These are phyloP conservation scores for Endocalyx cinctus DNA, from an alignment of 2,329 filamentous ascomycete genomes.

Conservation along the genomic window DNA sequence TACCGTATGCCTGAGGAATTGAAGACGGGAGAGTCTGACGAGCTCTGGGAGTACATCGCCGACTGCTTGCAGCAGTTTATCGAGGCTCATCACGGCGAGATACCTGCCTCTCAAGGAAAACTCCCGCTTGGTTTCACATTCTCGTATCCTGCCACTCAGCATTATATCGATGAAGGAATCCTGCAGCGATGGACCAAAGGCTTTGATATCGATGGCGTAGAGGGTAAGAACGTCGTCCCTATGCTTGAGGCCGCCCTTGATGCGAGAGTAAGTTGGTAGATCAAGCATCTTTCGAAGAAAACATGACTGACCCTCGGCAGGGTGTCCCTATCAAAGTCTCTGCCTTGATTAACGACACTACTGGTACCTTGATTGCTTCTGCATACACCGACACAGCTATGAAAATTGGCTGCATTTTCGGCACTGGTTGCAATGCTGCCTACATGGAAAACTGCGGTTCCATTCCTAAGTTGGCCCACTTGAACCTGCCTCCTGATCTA, in stretches of 20 bases:
- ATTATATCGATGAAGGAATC: slow-evolving; percentile 88
- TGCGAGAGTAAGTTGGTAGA: slow-evolving; percentile 50
- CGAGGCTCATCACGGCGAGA: slow-evolving; percentile 72
- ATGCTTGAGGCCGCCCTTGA: slow-evolving; percentile 77
- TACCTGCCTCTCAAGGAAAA: slow-evolving; percentile 51
- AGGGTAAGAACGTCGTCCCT: slow-evolving; percentile 84
- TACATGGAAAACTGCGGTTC: slow-evolving; percentile 94
- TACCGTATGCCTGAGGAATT: slow-evolving; percentile 92
- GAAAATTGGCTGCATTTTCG: slow-evolving; percentile 96
- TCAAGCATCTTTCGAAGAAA: too few species aligned
- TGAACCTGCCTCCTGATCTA: slow-evolving; percentile 78
- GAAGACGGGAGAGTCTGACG: slow-evolving; percentile 76
- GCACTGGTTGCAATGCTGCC: slow-evolving; percentile 95
- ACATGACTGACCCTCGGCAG: slow-evolving; percentile 36
- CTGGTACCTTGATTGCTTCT: slow-evolving; percentile 92
- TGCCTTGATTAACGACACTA: slow-evolving; percentile 96
- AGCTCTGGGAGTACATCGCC: slow-evolving; percentile 93
- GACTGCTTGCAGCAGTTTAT: slow-evolving; percentile 90
- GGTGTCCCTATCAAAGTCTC: slow-evolving; percentile 88
- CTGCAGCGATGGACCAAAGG: slow-evolving; percentile 97
- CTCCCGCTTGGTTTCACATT: slow-evolving; percentile 91
- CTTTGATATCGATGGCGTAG: slow-evolving; percentile 88
- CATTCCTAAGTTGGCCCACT: slow-evolving; percentile 88
- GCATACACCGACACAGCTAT: slow-evolving; percentile 92
- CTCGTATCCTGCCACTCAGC: slow-evolving; percentile 88